phyloP scores from a whole-genome alignment of 2,329 filamentous ascomycete species.

The Claviceps pazoutovae region DNA sequence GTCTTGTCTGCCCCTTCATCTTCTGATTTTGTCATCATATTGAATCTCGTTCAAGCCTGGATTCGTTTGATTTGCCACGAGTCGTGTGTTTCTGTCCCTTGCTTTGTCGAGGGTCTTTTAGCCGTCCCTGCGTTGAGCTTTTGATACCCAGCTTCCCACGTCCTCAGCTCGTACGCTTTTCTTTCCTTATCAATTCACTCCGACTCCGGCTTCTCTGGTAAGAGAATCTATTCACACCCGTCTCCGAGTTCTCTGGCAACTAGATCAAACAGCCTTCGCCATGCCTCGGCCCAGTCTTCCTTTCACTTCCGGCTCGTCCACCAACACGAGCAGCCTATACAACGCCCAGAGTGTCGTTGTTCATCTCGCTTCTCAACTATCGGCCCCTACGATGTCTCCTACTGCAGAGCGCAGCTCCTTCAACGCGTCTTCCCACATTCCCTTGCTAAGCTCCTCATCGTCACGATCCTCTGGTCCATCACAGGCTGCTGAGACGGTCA shows the following conservation, averaged over 20 bases:
- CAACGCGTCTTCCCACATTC: conserved; percentile 2
- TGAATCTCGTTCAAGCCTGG: too few relatives aligned
- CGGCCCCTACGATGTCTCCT: conserved; percentile 53
- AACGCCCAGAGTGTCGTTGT: conserved; percentile 45
- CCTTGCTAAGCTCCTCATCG: conserved; percentile 9
- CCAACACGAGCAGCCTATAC: conserved; percentile 63
- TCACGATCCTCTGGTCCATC: conserved; percentile 25
- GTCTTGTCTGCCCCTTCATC: too few relatives aligned
- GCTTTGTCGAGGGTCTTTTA: too few relatives aligned
- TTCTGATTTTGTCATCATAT: too few relatives aligned
- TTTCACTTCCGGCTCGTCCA: conserved; percentile 66
- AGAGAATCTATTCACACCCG: not conserved
- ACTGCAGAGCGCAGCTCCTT: conserved; percentile 19
- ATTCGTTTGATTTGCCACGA: too few relatives aligned
- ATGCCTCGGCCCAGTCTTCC: conserved; percentile 31
- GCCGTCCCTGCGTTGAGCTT: too few relatives aligned
- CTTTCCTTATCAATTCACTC: not conserved
- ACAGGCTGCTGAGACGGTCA: conserved; percentile 37
- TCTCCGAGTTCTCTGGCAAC: not conserved
- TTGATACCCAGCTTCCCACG: too few relatives aligned
- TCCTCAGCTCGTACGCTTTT: too few relatives aligned
- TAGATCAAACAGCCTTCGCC: conserved; percentile 4
- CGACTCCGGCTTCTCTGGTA: not conserved
- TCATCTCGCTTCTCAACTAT: conserved; percentile 60
- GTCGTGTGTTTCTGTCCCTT: too few relatives aligned